A percentile compares a stretch with the other conserved stretches of the same genome.
Evolutionary conservation across 139 green algal species (phyloP).

Genomic region (Gonium pectorale): DNA sequence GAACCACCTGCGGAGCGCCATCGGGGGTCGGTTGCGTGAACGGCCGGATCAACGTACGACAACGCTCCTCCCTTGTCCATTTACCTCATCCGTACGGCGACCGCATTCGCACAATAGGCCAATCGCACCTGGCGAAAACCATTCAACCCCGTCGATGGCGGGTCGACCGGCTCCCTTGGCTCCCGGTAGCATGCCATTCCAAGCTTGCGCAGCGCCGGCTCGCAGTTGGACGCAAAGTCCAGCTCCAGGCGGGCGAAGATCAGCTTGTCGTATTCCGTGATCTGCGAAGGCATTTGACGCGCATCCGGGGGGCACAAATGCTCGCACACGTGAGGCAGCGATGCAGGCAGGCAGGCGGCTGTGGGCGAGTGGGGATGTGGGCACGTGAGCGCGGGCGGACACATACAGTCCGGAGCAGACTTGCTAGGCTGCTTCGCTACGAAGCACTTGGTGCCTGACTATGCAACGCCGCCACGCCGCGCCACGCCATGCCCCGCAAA

Average conservation of each 20-base stretch:
- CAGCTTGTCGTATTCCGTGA: constrained; percentile 36
- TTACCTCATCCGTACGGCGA: not conserved
- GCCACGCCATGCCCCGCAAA: too few species aligned
- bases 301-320: not conserved
- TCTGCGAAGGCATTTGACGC: not conserved
- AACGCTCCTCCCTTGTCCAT: not conserved
- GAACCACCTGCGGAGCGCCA: not conserved
- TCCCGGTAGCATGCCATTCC: not conserved
- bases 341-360: not conserved
- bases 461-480: too few species aligned
- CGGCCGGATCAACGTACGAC: not conserved
- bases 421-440: too few species aligned
- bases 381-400: not conserved
- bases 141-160: not conserved
- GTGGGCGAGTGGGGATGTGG: not conserved
- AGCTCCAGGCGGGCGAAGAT: not conserved
- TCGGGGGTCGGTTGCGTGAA: not conserved
- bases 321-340: not conserved
- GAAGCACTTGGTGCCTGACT: too few species aligned
- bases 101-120: not conserved
- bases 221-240: constrained; percentile 9
- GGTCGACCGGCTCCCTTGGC: not conserved
- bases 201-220: too few species aligned
- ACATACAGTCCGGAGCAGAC: too few species aligned
- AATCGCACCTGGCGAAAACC: not conserved